Conservation (phyloP, 139 green algal genomes). For the Marvania coccoides region DNA sequence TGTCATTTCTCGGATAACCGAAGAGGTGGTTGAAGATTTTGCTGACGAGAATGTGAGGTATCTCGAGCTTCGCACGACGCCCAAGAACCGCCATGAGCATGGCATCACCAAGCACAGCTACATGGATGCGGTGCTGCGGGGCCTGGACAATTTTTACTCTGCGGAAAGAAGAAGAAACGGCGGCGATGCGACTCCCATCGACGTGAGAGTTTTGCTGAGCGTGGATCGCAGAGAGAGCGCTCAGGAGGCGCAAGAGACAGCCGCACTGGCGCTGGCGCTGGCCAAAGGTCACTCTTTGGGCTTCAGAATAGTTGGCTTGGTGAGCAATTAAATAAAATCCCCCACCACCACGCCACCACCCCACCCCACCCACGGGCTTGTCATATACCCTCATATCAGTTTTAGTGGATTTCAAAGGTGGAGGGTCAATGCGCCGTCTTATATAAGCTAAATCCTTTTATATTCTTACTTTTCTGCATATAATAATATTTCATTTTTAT, state of each 20-base stretch:
- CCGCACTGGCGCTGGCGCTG: conserved; percentile 37
- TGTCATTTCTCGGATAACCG: conserved; percentile 55
- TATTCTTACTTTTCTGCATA: no score
- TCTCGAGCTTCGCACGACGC: conserved; percentile 75
- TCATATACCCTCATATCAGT: no score
- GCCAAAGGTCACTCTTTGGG: neutral
- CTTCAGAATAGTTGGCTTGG: no score
- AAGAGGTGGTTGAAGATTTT: conserved; percentile 44
- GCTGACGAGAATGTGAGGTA: conserved; percentile 60
- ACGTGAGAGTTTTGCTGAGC: conserved; percentile 65
- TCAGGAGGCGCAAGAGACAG: conserved; percentile 52
- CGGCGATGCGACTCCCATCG: conserved; percentile 14
- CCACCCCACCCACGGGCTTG: no score
- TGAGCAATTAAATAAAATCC: no score
- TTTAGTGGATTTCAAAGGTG: no score
- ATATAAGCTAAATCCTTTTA: no score
- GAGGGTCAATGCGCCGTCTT: no score
- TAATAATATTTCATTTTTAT: no score
- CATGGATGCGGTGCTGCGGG: conserved; percentile 56
- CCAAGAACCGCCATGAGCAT: conserved; percentile 58
- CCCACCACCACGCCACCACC: no score
- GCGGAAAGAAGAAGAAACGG: neutral
- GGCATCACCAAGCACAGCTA: conserved; percentile 75
- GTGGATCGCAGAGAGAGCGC: conserved; percentile 64
- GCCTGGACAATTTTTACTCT: conserved; percentile 22